Evolutionary conservation across 176 grass and related monocot genomes (phyloP).

Genomic region (Paspalum notatum): DNA sequence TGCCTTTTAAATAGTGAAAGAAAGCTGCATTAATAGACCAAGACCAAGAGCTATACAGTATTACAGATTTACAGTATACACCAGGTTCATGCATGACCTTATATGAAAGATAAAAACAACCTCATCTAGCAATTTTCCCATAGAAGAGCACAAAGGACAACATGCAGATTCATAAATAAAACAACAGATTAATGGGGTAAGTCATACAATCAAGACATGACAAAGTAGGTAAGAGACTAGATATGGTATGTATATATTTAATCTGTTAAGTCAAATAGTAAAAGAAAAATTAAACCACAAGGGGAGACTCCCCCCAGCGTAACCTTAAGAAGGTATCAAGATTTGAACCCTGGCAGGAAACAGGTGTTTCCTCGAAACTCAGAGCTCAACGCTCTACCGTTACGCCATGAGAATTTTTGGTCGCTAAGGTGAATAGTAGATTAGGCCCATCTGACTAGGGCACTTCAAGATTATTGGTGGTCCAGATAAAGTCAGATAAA

Average conservation of each 20-base stretch:
- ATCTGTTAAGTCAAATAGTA: neutral
- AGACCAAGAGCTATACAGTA: neutral
- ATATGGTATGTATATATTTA: neutral
- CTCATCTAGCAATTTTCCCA: neutral
- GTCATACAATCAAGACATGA: neutral
- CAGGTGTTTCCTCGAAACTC: too few species aligned
- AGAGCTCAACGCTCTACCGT: too few species aligned
- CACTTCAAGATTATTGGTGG: slow-evolving; percentile 5
- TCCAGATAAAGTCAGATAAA: neutral
- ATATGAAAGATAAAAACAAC: slow-evolving; percentile 32
- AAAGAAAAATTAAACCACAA: too few species aligned
- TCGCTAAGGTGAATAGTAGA: neutral
- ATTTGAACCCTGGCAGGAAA: too few species aligned
- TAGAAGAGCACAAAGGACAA: neutral
- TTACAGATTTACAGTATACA: too few species aligned
- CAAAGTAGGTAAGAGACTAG: neutral
- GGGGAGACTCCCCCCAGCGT: too few species aligned
- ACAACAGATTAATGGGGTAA: neutral
- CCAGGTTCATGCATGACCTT: slow-evolving; percentile 11
- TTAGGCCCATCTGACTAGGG: neutral
- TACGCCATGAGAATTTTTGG: too few species aligned
- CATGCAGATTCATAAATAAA: neutral
- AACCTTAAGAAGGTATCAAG: too few species aligned
- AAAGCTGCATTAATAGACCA: slow-evolving; percentile 7
- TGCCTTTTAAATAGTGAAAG: slow-evolving; percentile 21